Conservation (phyloP, 2,329 filamentous ascomycete genomes). For the Phyllosticta ampelicida region DNA sequence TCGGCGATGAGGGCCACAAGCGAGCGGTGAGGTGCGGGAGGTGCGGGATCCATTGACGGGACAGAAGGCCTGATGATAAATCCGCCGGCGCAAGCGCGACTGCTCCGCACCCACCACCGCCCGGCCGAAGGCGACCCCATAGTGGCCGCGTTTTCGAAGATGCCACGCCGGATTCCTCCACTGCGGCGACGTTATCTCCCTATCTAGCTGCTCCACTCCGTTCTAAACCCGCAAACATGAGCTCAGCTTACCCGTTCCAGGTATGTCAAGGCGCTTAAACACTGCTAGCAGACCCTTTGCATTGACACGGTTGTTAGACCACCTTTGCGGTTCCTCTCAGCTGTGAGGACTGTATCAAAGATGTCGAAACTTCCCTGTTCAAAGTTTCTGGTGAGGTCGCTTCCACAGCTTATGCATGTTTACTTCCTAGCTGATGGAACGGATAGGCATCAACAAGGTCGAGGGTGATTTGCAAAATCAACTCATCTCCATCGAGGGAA, state of each 20-base stretch:
- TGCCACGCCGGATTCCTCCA: not conserved
- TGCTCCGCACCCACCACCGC: slow-evolving; percentile 3
- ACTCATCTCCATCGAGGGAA: slow-evolving; percentile 75
- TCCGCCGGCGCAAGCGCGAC: slow-evolving; percentile 1
- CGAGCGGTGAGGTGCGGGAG: not conserved
- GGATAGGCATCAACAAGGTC: slow-evolving; percentile 68
- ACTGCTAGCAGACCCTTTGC: not conserved
- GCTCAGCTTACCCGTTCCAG: slow-evolving; percentile 18
- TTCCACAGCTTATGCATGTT: slow-evolving; percentile 10
- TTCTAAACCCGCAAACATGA: slow-evolving; percentile 8
- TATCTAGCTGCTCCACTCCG: not conserved
- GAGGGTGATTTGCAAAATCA: slow-evolving; percentile 74
- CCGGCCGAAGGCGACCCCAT: not conserved
- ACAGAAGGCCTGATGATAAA: not conserved
- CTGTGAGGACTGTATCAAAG: slow-evolving; percentile 80
- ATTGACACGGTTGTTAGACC: slow-evolving; percentile 45
- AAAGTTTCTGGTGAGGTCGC: slow-evolving; percentile 51
- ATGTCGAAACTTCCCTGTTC: slow-evolving; percentile 68
- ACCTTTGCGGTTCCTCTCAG: slow-evolving; percentile 91
- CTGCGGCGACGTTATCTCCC: not conserved
- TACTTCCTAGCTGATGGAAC: not conserved
- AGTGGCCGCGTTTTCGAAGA: slow-evolving; percentile 8
- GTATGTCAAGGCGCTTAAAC: slow-evolving; percentile 9
- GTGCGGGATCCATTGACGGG: not conserved
- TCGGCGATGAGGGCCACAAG: not conserved